These are phyloP conservation scores for Quercus tomentella DNA, from an alignment of 331 rosid species.

Conservation along the genomic window DNA sequence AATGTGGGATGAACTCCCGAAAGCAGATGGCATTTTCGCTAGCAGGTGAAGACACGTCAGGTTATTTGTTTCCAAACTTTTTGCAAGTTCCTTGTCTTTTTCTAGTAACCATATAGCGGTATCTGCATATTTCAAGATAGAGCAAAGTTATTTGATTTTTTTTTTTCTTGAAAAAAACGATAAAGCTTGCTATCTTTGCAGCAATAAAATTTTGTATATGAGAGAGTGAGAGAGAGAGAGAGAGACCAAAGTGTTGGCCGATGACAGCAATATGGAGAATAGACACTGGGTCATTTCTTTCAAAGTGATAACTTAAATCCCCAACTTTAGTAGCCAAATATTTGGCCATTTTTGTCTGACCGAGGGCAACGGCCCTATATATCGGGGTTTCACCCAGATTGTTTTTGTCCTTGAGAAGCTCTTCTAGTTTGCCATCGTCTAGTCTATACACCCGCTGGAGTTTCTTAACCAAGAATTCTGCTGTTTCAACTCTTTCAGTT, in stretches of 20 bases:
- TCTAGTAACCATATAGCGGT: conserved; percentile 32
- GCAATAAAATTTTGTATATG: too few species aligned
- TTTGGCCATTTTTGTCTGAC: neutral
- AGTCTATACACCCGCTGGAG: neutral
- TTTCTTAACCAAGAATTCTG: too few species aligned
- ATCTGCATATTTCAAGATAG: conserved; percentile 3
- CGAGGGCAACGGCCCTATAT: neutral
- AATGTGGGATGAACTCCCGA: conserved; percentile 24
- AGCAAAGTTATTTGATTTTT: neutral
- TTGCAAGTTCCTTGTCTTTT: neutral
- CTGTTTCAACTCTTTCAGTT: too few species aligned
- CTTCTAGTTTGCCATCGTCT: too few species aligned
- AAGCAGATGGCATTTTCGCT: conserved; percentile 31
- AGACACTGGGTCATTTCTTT: neutral
- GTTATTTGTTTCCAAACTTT: neutral
- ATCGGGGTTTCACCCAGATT: neutral
- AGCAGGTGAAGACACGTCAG: conserved; percentile 33
- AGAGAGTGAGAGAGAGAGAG: neutral
- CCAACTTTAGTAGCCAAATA: neutral
- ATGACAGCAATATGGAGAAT: neutral
- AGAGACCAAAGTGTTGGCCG: neutral
- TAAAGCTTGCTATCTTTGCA: neutral
- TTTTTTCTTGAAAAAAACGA: too few species aligned
- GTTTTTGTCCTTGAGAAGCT: neutral
- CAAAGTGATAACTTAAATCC: neutral